Evolutionary conservation across 495 filamentous ascomycete genomes (phyloP), one percentile per base, ranked within the genome.

Genomic region (Podospora pseudopauciseta): DNA sequence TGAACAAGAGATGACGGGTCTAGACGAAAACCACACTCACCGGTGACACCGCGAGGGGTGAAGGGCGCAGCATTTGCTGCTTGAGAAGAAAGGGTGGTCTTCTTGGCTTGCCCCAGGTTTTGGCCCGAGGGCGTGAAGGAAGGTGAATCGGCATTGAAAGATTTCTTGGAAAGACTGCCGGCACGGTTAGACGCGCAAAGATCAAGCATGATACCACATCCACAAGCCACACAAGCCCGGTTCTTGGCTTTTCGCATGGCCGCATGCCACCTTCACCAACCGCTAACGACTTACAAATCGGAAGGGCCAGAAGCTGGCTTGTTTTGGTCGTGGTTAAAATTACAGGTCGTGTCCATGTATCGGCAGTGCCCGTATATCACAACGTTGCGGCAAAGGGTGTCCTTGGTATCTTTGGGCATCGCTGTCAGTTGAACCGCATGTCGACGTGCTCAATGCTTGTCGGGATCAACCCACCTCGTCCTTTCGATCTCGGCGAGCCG

Each of bases 141-240:
- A 16, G 96, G 95, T 15, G 95, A 97, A 70, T 98, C 95, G 72
- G 96, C 94, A 77, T 97, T 98, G 72, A 99, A 87, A 16, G 89
- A 82, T 81, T 94, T 93, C 81, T 90, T 95, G 67, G 84, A 78
- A 69, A 82, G 83, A 71, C 76, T 75, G 72, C 49, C 34, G 65
- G 26, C 19, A 1, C 4, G 13, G 32, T 34, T 34, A 62, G 39
- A 5, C 49, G 30, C 13, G 13, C 30, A 32, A 32, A 32, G 7
- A 32, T 32, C 30, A 32, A 32, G 30, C 30, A 32, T 32, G 30
- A 32, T 18, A 4, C 9, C 5, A 16, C 39, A 49, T 16, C 39
- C 39, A 11, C 7, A 5, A 49, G 39, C 9, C 39, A 49, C 39
- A 3, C 39, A 13, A 49, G 13, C 39, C 13, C 39, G 2, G 7